Conservation (phyloP, 306 rosid species). For the Fagus sylvatica region DNA sequence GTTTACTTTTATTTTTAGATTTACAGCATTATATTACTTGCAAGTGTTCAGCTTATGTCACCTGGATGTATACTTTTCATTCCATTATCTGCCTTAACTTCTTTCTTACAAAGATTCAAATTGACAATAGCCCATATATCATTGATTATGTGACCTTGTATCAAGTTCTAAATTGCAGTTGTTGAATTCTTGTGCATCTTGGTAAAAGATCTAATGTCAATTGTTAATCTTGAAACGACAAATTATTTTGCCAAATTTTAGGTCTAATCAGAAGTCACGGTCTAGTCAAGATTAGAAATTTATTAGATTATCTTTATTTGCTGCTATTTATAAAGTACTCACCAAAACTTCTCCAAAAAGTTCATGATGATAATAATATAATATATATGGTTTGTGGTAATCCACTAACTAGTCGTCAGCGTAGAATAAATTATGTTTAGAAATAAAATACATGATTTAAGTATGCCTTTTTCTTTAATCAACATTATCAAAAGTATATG, state of each 20-base stretch:
- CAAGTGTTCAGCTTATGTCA: not conserved
- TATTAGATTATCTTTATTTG: too few relatives aligned
- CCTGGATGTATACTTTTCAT: not conserved
- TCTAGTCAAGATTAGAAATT: not conserved
- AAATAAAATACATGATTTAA: not conserved
- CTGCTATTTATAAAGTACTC: too few relatives aligned
- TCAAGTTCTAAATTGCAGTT: not conserved
- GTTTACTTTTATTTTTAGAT: not conserved
- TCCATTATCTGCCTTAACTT: not conserved
- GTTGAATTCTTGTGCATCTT: not conserved
- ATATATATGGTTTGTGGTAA: too few relatives aligned
- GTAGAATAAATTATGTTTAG: not conserved
- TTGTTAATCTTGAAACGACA: not conserved
- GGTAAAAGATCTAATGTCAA: not conserved
- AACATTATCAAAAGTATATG: not conserved
- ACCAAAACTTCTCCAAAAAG: too few relatives aligned
- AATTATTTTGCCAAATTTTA: constrained; percentile 17
- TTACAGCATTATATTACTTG: not conserved
- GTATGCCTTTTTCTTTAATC: not conserved
- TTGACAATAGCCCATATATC: not conserved
- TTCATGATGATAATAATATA: too few relatives aligned
- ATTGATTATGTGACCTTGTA: not conserved
- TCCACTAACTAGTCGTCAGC: not conserved
- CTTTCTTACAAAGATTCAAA: not conserved
- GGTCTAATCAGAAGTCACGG: not conserved